phyloP scores from a whole-genome alignment of 2,329 filamentous ascomycete genomes.

The Phaeosphaeriaceae sp. region DNA sequence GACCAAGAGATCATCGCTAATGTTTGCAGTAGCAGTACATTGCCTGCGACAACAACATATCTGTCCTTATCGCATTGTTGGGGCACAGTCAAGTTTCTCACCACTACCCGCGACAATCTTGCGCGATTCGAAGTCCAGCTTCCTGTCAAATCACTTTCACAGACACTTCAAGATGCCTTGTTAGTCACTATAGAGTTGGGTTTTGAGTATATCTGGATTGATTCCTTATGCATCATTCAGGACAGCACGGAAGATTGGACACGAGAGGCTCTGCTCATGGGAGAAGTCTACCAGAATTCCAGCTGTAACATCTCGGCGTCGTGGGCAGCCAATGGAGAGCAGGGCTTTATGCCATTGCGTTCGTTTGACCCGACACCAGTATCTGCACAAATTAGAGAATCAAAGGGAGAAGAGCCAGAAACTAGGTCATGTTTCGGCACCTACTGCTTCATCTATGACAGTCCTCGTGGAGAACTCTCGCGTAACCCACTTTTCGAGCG shows the following conservation, averaged over 20 bases:
- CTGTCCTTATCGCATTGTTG: slow-evolving; percentile 10
- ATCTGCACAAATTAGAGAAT: background rate
- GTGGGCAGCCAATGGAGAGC: slow-evolving; percentile 2
- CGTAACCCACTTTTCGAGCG: background rate
- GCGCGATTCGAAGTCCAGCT: background rate
- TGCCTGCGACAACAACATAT: slow-evolving; percentile 1
- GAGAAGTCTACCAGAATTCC: slow-evolving; percentile 8
- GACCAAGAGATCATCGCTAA: background rate
- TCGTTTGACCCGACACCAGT: background rate
- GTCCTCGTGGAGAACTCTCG: background rate
- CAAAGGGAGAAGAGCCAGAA: background rate
- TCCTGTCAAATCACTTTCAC: background rate
- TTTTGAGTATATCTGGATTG: slow-evolving; percentile 9
- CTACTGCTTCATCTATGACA: background rate
- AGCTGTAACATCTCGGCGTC: slow-evolving; percentile 10
- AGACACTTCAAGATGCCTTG: background rate
- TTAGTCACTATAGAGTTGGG: background rate
- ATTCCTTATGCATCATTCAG: background rate
- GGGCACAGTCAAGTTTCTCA: slow-evolving; percentile 4
- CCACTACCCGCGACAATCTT: background rate
- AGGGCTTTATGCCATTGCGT: slow-evolving; percentile 1
- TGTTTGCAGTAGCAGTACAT: background rate
- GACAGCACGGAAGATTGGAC: slow-evolving; percentile 13
- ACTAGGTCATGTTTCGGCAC: too few species aligned
- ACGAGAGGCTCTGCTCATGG: slow-evolving; percentile 11